These are phyloP conservation scores for Ceratobasidium sp. DNA, from an alignment of 1,284 basidiomycete genomes.

Conservation along the genomic window DNA sequence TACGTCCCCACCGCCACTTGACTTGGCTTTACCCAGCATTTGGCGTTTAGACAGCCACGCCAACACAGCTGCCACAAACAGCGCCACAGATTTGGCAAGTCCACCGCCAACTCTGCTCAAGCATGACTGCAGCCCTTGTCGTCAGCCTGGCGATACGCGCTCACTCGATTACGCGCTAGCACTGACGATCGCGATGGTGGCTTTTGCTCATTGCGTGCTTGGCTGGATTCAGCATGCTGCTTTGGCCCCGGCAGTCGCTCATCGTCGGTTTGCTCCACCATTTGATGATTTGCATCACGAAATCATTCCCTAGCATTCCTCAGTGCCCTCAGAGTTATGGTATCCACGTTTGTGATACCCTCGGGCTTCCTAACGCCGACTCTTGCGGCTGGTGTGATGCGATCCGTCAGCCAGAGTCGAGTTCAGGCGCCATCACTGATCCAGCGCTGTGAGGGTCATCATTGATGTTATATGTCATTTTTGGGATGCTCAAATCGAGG, in stretches of 20 bases:
- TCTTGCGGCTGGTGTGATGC: not conserved
- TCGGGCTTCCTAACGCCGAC: not conserved
- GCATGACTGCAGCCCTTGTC: not conserved
- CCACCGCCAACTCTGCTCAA: not conserved
- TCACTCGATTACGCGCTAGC: not conserved
- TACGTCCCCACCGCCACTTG: not conserved
- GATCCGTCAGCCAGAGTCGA: not conserved
- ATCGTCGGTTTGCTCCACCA: not conserved
- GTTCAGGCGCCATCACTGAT: conserved; percentile 4
- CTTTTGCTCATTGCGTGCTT: not conserved
- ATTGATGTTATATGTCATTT: conserved; percentile 26
- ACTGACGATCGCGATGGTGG: not conserved
- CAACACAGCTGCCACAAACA: too few species aligned
- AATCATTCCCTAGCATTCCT: not conserved
- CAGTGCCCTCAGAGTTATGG: not conserved
- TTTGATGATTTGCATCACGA: not conserved
- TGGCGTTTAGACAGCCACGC: too few species aligned
- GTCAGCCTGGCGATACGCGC: not conserved
- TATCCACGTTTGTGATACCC: not conserved
- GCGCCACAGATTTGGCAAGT: not conserved
- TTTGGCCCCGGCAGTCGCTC: not conserved
- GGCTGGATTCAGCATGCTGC: not conserved
- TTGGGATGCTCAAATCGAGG: conserved; percentile 5
- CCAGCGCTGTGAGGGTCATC: conserved; percentile 23
- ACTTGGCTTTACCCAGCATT: not conserved